These are phyloP conservation scores for Colletotrichum camelliae DNA, from an alignment of 2,329 filamentous ascomycete genomes.

Conservation along the genomic window DNA sequence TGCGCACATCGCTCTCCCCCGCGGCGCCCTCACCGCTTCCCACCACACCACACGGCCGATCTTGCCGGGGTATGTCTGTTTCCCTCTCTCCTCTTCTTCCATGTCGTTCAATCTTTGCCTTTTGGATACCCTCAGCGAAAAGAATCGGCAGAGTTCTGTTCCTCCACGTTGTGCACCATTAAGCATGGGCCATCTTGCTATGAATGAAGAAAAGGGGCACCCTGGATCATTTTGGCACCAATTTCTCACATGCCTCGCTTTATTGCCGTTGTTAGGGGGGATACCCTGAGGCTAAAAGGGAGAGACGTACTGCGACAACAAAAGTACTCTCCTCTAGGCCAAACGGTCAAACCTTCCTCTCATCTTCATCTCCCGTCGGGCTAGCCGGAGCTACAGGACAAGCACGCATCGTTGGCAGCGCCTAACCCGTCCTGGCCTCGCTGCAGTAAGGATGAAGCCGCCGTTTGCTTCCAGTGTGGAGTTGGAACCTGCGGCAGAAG, in stretches of 20 bases:
- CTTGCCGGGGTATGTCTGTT: neutral
- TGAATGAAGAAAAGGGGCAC: neutral
- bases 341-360: neutral
- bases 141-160: conserved; percentile 4
- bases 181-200: neutral
- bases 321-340: neutral
- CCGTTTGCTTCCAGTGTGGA: neutral
- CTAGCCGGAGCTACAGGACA: neutral
- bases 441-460: conserved; percentile 7
- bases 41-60: neutral
- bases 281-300: neutral
- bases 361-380: neutral
- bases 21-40: neutral
- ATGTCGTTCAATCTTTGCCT: conserved; percentile 1
- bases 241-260: neutral
- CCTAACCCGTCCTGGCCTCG: neutral
- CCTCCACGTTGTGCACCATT: neutral
- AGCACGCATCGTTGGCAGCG: neutral
- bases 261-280: neutral
- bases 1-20: neutral
- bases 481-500: neutral
- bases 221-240: neutral
- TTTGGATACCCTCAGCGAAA: neutral
- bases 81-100: neutral
- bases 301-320: neutral